Base-by-base conservation (phyloP, 2,329 filamentous ascomycete genomes). In the Coniochaeta ligniaria region DNA sequence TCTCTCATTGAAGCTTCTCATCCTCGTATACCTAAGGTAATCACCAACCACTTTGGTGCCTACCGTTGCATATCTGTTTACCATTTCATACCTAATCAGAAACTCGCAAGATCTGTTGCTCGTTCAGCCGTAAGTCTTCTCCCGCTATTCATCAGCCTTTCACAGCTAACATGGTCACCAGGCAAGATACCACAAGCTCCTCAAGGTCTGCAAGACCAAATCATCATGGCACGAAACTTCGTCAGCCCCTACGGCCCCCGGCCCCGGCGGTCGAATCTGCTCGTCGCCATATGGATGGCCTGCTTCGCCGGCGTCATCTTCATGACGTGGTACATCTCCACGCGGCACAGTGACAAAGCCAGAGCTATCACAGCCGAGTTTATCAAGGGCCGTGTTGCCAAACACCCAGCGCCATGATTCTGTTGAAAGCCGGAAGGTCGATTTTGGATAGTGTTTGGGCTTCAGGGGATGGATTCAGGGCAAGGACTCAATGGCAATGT, bases 271-370 rank as follows among this genome's bases (percentile, higher is more conserved):
- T 67, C 64, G 17, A 52, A 60, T 41, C 59, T 60, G 31, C 60
- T 69, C 26, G 62, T 68, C 26, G 2, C 64, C 11, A 11, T 66
- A 26, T 69, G 66, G 66, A 54, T 67, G 35, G 45, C 54, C 43
- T 58, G 58, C 28, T 67, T 69, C 36, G 35, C 63, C 52, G 55
- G 62, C 31, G 52, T 67, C 14, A 36, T 66, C 6, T 63, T 65
- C 58, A 7, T 64, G 43, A 66, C 62, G 5, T 68, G 64, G 64
- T 68, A 61, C 57, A 59, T 69, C n/a, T 58, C 62, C 22, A 64
- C 64, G 5, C 63, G 65, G 6, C 64, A 65, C 38, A 20, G 50
- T 31, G 63, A 64, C 24, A 52, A 52, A 47, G 61, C 65, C 0
- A 47, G 17, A 8, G 56, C 60, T 1, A 65, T 64, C 35, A 61